Conservation (phyloP, 1,284 basidiomycete species). For the Neolentinus lepideus region DNA sequence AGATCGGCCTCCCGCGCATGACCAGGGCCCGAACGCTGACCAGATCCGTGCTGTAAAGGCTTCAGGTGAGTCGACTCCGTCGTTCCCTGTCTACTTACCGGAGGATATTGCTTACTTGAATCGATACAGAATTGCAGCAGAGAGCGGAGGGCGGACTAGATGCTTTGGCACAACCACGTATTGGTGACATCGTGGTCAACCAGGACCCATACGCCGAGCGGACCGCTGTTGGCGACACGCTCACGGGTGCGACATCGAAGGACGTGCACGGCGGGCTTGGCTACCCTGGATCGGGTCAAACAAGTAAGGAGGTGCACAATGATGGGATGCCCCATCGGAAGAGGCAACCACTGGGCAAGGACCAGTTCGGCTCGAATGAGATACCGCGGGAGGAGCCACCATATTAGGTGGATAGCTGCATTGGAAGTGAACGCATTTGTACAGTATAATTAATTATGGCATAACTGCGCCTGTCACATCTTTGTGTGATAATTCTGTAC, state of each 20-base stretch:
- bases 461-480: not conserved
- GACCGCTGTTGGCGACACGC: slow-evolving; percentile 11
- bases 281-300: slow-evolving; percentile 23
- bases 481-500: not conserved
- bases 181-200: slow-evolving; percentile 11
- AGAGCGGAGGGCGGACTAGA: not conserved
- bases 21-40: not conserved
- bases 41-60: not conserved
- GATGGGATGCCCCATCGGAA: slow-evolving; percentile 23
- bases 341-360: slow-evolving; percentile 8
- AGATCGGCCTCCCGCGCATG: slow-evolving; percentile 13
- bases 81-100: not conserved
- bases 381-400: slow-evolving; percentile 1
- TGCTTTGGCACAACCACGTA: not conserved
- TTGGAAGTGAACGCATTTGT: not conserved
- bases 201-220: slow-evolving; percentile 10
- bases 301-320: slow-evolving; percentile 24
- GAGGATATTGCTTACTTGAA: not conserved
- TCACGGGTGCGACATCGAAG: slow-evolving; percentile 23
- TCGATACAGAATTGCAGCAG: not conserved
- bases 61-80: not conserved
- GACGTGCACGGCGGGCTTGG: slow-evolving; percentile 25
- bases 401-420: not conserved
- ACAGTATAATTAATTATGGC: not conserved
- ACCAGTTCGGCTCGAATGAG: not conserved